Percentiles rank a stretch among this genome's conserved stretches.
phyloP scores from a whole-genome alignment of 2,329 filamentous ascomycete genomes.

The Didymella keratinophila region DNA sequence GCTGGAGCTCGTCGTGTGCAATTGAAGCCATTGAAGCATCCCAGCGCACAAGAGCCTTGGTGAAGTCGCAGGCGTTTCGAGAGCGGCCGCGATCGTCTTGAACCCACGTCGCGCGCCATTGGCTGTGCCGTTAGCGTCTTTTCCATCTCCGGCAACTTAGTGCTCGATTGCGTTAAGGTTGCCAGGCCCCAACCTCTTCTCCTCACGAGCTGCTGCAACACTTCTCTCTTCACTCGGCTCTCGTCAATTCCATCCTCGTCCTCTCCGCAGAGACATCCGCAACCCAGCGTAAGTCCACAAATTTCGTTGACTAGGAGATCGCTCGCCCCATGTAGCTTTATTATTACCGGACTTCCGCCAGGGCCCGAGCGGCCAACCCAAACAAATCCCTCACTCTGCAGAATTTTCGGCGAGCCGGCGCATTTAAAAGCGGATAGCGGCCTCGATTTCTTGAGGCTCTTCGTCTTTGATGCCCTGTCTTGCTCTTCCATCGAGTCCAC shows the following conservation, averaged over 20 bases:
- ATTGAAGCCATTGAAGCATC: conserved; percentile 3
- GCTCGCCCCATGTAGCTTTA: conserved; percentile 31
- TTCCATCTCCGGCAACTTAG: conserved; percentile 17
- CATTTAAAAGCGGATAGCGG: conserved; percentile 42
- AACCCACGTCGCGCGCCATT: conserved; percentile 11
- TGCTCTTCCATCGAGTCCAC: conserved; percentile 37
- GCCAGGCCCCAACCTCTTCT: conserved; percentile 26
- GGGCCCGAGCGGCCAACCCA: conserved; percentile 41
- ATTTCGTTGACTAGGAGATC: conserved; percentile 33
- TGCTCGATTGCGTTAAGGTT: conserved; percentile 17
- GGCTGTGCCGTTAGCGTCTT: conserved; percentile 11
- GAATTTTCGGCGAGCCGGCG: conserved; percentile 44
- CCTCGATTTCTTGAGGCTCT: conserved; percentile 28
- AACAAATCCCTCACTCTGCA: conserved; percentile 50
- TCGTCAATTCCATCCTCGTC: conserved; percentile 16
- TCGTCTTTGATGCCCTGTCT: conserved; percentile 42
- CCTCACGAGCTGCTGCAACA: conserved; percentile 13
- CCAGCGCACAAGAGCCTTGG: conserved; percentile 12
- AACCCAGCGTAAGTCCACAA: conserved; percentile 40
- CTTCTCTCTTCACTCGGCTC: conserved; percentile 23
- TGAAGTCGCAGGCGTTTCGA: conserved; percentile 23
- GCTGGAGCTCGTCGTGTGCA: conserved; percentile 2
- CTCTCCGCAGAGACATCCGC: conserved; percentile 24
- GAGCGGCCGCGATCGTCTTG: conserved; percentile 23
- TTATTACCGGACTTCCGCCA: conserved; percentile 39